Percentiles rank a stretch among this genome's conserved stretches.
Conservation (phyloP, 768 basidiomycete species). For the Leccinum subgranulosum region DNA sequence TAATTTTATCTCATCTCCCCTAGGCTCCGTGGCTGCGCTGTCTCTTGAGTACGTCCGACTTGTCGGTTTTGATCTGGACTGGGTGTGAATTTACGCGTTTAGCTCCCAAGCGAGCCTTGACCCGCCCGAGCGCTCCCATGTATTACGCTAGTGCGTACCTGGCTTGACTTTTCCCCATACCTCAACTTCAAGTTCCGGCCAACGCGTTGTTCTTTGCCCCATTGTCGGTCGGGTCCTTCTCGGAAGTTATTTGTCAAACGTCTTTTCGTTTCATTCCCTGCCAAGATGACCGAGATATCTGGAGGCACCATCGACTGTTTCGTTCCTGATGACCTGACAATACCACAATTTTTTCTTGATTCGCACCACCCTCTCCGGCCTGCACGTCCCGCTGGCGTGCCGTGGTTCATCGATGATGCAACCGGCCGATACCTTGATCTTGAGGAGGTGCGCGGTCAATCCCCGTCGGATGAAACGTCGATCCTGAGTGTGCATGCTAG, state of each 20-base stretch:
- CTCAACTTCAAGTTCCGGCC: not conserved
- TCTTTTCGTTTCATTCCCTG: not conserved
- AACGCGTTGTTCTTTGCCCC: not conserved
- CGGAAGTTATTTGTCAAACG: not conserved
- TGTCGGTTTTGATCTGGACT: not conserved
- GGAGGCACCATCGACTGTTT: constrained; percentile 30
- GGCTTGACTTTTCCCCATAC: not conserved
- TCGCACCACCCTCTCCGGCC: constrained; percentile 42
- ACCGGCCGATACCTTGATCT: constrained; percentile 43
- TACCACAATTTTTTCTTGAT: constrained; percentile 66
- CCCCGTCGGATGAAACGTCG: not conserved
- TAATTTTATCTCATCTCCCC: not conserved
- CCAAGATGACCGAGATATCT: constrained; percentile 23
- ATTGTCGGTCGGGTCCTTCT: not conserved
- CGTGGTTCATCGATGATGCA: constrained; percentile 60
- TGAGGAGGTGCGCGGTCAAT: constrained; percentile 42
- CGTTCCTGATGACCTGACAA: constrained; percentile 60
- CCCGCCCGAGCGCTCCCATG: not conserved
- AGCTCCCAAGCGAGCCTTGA: not conserved
- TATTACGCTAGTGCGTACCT: not conserved
- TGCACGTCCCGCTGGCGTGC: constrained; percentile 39
- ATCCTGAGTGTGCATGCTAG: constrained; percentile 18
- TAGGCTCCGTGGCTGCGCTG: not conserved
- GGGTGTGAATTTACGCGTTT: not conserved
- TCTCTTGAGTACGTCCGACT: not conserved